Conservation (phyloP, 306 rosid genomes). For the Quercus berberidifolia region DNA sequence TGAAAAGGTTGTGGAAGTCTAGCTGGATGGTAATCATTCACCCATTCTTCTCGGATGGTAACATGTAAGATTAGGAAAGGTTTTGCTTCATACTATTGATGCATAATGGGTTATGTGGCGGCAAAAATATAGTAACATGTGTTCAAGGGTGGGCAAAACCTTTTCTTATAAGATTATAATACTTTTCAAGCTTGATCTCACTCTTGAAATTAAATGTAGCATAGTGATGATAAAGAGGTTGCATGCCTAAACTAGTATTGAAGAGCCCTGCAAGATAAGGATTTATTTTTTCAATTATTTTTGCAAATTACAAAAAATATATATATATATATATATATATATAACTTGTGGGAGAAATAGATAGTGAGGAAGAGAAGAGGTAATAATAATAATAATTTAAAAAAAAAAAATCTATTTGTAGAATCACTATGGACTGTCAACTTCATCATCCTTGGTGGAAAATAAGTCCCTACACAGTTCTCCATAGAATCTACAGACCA, state of each 20-base stretch:
- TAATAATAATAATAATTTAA: neutral
- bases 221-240: neutral
- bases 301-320: neutral
- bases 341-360: neutral
- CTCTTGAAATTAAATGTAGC: neutral
- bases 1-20: no score
- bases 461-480: conserved; percentile 92
- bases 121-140: no score
- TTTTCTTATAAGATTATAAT: neutral
- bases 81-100: no score
- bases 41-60: no score
- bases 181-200: neutral
- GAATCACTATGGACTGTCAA: conserved; percentile 20
- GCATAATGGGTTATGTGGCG: no score
- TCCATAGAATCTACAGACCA: conserved; percentile 80
- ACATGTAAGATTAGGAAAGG: neutral
- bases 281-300: neutral
- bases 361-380: neutral
- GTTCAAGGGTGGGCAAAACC: no score
- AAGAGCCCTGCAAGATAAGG: neutral
- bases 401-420: neutral
- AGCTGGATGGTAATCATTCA: no score
- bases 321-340: neutral
- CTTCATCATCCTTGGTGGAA: conserved; percentile 37
- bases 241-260: neutral